Evolutionary conservation across 306 rosid genomes (phyloP).

Genomic region (Trifolium dubium): DNA sequence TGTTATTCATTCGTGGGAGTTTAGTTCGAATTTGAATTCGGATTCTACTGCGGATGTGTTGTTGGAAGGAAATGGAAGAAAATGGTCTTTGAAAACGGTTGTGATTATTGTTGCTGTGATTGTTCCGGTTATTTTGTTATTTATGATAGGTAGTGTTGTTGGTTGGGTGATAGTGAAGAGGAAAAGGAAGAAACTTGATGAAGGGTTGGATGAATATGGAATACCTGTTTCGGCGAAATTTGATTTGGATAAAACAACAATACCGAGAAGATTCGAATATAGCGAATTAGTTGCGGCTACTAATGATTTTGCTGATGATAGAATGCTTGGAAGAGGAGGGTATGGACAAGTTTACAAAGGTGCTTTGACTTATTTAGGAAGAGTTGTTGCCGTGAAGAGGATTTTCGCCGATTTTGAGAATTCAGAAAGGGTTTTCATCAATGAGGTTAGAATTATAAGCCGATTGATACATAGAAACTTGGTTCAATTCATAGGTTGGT

Average conservation of each 20-base stretch:
- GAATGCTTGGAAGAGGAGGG: conserved; percentile 63
- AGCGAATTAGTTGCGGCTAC: conserved; percentile 54
- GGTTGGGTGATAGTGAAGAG: conserved; percentile 18
- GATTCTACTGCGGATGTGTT: neutral
- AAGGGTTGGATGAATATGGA: conserved; percentile 14
- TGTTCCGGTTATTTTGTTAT: conserved; percentile 12
- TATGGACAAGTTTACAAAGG: conserved; percentile 66
- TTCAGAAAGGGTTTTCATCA: conserved; percentile 46
- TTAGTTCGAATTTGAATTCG: conserved; percentile 42
- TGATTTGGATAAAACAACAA: conserved; percentile 49
- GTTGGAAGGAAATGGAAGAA: neutral
- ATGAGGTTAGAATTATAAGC: conserved; percentile 64
- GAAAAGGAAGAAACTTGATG: conserved; percentile 19
- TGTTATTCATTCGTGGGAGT: conserved; percentile 50
- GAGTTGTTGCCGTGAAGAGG: conserved; percentile 59
- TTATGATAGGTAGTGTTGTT: neutral
- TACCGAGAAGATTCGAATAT: conserved; percentile 57
- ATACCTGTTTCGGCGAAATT: neutral
- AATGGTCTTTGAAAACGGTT: neutral
- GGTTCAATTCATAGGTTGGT: conserved; percentile 70
- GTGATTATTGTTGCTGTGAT: neutral
- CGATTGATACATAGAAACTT: conserved; percentile 57
- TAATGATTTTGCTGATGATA: conserved; percentile 47
- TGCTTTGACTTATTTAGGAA: conserved; percentile 35
- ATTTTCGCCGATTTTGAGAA: conserved; percentile 50